A percentile compares a stretch with the other conserved stretches of the same genome.
Evolutionary conservation across 768 basidiomycete species (phyloP).

Genomic region (Neoboletus subvelutipes): DNA sequence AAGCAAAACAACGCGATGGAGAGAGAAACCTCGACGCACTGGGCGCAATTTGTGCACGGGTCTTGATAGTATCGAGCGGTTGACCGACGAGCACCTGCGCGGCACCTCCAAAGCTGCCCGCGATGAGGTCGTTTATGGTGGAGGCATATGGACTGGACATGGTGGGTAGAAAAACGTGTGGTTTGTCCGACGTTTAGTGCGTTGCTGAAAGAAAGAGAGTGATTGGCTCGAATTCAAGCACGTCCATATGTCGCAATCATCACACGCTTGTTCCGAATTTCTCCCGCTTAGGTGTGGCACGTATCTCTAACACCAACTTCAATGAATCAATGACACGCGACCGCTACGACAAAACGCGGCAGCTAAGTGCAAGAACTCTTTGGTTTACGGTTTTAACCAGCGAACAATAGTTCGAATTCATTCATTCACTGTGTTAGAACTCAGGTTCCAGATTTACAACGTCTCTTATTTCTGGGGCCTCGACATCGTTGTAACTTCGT

Average conservation of each 20-base stretch:
- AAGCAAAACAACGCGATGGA: neutral
- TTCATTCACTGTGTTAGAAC: neutral
- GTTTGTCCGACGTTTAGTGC: neutral
- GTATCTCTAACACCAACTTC: too few species aligned
- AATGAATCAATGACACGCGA: too few species aligned
- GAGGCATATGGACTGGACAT: conserved; percentile 38
- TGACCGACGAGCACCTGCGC: conserved; percentile 95
- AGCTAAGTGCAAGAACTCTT: too few species aligned
- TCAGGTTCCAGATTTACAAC: too few species aligned
- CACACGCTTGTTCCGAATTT: neutral
- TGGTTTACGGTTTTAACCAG: neutral
- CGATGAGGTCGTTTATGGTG: conserved; percentile 78
- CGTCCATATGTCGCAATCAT: conserved; percentile 4
- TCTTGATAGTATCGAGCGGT: conserved; percentile 86
- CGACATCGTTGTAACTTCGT: neutral
- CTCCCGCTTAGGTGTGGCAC: neutral
- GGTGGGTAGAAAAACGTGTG: neutral
- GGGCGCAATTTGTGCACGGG: conserved; percentile 83
- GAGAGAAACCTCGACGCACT: conserved; percentile 47
- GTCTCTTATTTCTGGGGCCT: neutral
- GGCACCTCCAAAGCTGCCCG: conserved; percentile 90
- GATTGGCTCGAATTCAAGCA: neutral
- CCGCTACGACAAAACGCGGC: neutral
- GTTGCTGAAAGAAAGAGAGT: neutral
- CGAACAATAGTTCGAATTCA: neutral